Evolutionary conservation across 2,329 filamentous ascomycete species (phyloP).

Genomic region (Aspergillus clavatus): DNA sequence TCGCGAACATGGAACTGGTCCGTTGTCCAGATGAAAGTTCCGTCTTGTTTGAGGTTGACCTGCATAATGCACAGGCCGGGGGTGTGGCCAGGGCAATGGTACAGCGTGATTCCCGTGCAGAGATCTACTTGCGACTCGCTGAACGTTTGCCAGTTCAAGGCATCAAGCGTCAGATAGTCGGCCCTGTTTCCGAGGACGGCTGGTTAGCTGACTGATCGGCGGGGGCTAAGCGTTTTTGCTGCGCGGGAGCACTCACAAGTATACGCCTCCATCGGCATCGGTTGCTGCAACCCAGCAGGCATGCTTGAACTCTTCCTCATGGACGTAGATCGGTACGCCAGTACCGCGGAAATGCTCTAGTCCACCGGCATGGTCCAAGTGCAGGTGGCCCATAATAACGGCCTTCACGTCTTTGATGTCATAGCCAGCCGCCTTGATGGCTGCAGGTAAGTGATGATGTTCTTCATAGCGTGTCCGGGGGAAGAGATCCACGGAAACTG

Average conservation of each 20-base stretch:
- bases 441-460: slow-evolving; percentile 31
- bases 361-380: slow-evolving; percentile 47
- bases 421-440: slow-evolving; percentile 37
- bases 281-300: slow-evolving; percentile 45
- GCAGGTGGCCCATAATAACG: slow-evolving; percentile 45
- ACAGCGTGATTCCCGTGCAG: slow-evolving; percentile 36
- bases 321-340: slow-evolving; percentile 44
- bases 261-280: slow-evolving; percentile 38
- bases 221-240: no score
- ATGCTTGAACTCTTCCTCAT: slow-evolving; percentile 46
- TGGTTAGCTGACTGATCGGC: no score
- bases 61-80: slow-evolving; percentile 35
- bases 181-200: no score
- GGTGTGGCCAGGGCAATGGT: slow-evolving; percentile 36
- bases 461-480: slow-evolving; percentile 31
- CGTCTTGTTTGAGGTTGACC: slow-evolving; percentile 32
- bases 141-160: slow-evolving; percentile 45
- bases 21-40: slow-evolving; percentile 39
- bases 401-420: slow-evolving; percentile 46
- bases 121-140: slow-evolving; percentile 37
- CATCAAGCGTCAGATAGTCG: slow-evolving; percentile 27
- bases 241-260: no score
- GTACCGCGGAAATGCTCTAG: slow-evolving; percentile 43
- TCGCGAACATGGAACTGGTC: slow-evolving; percentile 40
- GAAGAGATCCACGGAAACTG: slow-evolving; percentile 38